Evolutionary conservation across 495 filamentous ascomycete species (phyloP), one percentile per base, ranked within the genome.

Genomic region (Xylaria intraflava): DNA sequence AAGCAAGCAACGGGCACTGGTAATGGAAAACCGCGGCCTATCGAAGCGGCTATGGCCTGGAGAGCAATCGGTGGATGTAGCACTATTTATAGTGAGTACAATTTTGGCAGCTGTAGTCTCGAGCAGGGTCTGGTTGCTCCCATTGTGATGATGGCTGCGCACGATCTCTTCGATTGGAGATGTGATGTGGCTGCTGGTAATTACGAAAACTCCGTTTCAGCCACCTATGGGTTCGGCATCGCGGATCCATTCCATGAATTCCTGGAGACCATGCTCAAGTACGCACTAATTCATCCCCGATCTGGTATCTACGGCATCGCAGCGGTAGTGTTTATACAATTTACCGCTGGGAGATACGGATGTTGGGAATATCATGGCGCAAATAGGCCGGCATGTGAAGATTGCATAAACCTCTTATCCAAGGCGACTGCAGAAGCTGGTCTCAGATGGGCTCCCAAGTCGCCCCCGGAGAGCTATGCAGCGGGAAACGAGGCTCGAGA

Each of bases 341-440:
- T 45, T n/a, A 38, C 23, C 2, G 27, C 36, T 2, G 40, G 30
- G 3, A 22, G 50, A 23, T 52, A 52, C 7, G 50, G 50, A 2
- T 40, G 20, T 1, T 52, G 50, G 50, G 41, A 52, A 27, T 52
- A 52, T 11, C 41, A 20, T 17, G 50, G 50, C 22, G 31, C 45
- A 2, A 20, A 52, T 17, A 11, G 42, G 11, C 41, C 38, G 0
- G 50, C 20, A 3, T 52, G 50, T 12, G 26, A 52, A 16, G 24
- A 38, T 24, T 52, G 50, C 16, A 9, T 45, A 19, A 5, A 7
- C 4, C 40, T 52, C 27, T 29, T 52, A 20, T 14, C 20, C n/a
- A 4, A 31, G 27, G 50, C 50, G 9, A 67, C 58, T 29, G 59
- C 62, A n/a, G 59, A 56, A 16, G 59, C 59, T 10, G 59, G 59